Percentiles rank a stretch among this genome's conserved stretches.
phyloP scores from a whole-genome alignment of 2,329 filamentous ascomycete species.

The Harringtonia lauricola region DNA sequence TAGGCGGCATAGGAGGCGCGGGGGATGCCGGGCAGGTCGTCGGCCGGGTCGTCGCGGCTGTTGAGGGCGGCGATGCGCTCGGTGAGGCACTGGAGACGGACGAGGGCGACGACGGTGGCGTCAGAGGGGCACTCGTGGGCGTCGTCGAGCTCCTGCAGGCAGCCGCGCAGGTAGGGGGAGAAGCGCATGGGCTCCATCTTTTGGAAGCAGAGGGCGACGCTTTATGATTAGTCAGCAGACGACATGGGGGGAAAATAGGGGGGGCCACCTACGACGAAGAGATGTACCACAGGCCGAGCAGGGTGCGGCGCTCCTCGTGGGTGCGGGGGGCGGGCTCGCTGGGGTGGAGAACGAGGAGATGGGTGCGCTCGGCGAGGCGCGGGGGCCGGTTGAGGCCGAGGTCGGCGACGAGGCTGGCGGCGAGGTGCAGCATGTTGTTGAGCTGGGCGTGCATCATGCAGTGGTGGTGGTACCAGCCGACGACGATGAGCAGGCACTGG shows the following conservation, averaged over 20 bases:
- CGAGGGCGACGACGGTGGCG: constrained; percentile 29
- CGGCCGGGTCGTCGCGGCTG: constrained; percentile 20
- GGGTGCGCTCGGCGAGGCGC: constrained; percentile 28
- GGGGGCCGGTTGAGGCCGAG: constrained; percentile 32
- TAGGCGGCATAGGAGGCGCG: constrained; percentile 32
- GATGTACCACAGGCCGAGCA: constrained; percentile 44
- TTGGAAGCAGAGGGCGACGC: constrained; percentile 29
- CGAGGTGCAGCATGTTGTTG: constrained; percentile 37
- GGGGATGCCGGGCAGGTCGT: constrained; percentile 22
- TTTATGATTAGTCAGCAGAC: constrained; percentile 10
- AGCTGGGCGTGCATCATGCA: constrained; percentile 42
- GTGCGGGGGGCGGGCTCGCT: constrained; percentile 27
- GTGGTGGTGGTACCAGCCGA: constrained; percentile 43
- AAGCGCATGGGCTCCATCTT: constrained; percentile 38
- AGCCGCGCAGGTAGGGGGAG: constrained; percentile 39
- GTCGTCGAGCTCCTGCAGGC: constrained; percentile 32
- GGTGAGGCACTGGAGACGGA: constrained; percentile 37
- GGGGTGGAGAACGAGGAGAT: constrained; percentile 29
- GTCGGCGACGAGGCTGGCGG: constrained; percentile 34
- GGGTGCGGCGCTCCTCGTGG: constrained; percentile 39
- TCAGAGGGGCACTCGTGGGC: constrained; percentile 35
- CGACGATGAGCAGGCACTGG: constrained; percentile 34
- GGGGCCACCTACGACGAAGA: constrained; percentile 36
- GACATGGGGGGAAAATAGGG: background rate
- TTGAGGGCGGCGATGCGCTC: constrained; percentile 36